Evolutionary conservation across 2,329 filamentous ascomycete species (phyloP).

Genomic region (Monilinia aucupariae): DNA sequence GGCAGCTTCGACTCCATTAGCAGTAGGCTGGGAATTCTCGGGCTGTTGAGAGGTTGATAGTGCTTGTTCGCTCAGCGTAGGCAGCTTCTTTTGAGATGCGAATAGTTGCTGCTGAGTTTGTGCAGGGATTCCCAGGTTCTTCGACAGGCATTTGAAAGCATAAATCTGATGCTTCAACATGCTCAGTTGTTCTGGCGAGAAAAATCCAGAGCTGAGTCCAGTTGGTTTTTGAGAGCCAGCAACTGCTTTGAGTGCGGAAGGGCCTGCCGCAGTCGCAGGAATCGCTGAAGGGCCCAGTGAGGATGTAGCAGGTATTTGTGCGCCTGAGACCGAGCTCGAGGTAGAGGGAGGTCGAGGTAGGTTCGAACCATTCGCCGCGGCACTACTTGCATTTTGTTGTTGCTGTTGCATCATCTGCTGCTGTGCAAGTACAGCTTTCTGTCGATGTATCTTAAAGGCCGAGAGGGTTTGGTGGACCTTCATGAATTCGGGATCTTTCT

Average conservation of each 20-base stretch:
- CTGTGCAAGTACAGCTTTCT: slow-evolving; percentile 29
- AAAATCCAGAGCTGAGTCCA: slow-evolving; percentile 47
- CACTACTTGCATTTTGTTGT: slow-evolving; percentile 50
- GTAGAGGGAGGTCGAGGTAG: slow-evolving; percentile 42
- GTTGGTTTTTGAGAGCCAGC: slow-evolving; percentile 29
- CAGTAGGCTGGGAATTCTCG: slow-evolving; percentile 36
- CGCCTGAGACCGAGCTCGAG: slow-evolving; percentile 23
- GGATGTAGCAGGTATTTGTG: slow-evolving; percentile 26
- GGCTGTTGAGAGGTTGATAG: slow-evolving; percentile 26
- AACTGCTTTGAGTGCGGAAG: slow-evolving; percentile 24
- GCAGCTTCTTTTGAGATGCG: slow-evolving; percentile 57
- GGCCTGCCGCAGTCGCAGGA: slow-evolving; percentile 24
- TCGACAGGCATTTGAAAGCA: slow-evolving; percentile 84
- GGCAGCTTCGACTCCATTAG: slow-evolving; percentile 35
- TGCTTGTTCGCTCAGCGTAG: slow-evolving; percentile 23
- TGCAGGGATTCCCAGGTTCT: slow-evolving; percentile 75
- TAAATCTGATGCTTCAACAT: slow-evolving; percentile 80
- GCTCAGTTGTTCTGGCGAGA: slow-evolving; percentile 72
- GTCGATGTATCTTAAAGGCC: slow-evolving; percentile 60
- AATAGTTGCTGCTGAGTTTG: slow-evolving; percentile 80
- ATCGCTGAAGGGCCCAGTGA: slow-evolving; percentile 33
- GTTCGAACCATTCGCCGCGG: slow-evolving; percentile 52
- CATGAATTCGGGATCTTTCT: slow-evolving; percentile 79
- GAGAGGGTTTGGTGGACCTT: slow-evolving; percentile 73
- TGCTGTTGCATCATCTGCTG: slow-evolving; percentile 42